These are phyloP conservation scores for Microstegium vimineum DNA, from an alignment of 176 grass and related monocot genomes.

Conservation along the genomic window DNA sequence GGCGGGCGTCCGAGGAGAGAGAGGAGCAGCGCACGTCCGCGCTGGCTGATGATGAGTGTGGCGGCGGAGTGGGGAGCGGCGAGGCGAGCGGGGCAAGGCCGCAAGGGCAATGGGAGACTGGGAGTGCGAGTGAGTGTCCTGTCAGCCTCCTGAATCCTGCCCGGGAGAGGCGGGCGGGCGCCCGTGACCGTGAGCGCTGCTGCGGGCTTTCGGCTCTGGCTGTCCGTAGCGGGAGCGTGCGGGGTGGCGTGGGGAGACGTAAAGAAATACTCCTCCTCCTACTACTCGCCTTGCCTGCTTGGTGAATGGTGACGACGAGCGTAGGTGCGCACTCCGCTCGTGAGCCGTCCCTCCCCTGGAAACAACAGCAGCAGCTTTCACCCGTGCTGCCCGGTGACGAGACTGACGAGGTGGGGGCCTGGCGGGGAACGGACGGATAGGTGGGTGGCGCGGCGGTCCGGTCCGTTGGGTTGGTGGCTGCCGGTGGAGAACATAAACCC, in stretches of 20 bases:
- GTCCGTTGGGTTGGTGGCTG: not conserved
- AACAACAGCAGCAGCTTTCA: no score
- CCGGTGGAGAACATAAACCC: not conserved
- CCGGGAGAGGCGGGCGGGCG: not conserved
- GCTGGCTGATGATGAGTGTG: not conserved
- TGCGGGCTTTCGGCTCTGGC: not conserved
- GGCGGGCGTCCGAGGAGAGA: not conserved
- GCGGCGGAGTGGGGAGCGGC: not conserved
- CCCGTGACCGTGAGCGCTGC: slow-evolving; percentile 24
- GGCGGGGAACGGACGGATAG: not conserved
- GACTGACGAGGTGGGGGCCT: no score
- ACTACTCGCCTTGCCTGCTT: not conserved
- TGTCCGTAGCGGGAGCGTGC: slow-evolving; percentile 21
- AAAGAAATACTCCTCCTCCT: no score
- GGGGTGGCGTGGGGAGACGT: not conserved
- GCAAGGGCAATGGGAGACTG: not conserved
- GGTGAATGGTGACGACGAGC: not conserved
- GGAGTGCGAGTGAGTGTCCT: not conserved
- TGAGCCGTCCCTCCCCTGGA: no score
- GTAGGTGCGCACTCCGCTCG: no score
- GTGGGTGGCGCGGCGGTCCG: not conserved
- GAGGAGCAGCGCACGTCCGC: not conserved
- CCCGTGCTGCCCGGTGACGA: no score
- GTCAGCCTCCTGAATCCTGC: not conserved
- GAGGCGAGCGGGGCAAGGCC: not conserved